phyloP scores from a whole-genome alignment of 2,329 filamentous ascomycete genomes.

The Ustilaginoidea virens region DNA sequence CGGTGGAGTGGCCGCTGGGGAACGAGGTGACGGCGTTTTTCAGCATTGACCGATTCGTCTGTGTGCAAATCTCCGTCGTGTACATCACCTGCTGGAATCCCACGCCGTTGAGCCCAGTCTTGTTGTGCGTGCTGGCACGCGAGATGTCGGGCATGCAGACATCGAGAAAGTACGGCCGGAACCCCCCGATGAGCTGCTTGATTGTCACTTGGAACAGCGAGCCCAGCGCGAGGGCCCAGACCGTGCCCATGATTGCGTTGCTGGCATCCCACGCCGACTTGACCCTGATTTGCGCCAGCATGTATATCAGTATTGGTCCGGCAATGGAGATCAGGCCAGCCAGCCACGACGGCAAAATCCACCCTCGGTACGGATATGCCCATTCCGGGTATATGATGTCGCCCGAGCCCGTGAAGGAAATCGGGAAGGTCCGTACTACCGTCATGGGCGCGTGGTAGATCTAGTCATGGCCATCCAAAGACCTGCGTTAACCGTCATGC shows the following conservation, averaged over 20 bases:
- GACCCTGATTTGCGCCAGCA: constrained; percentile 42
- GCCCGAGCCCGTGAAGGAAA: constrained; percentile 39
- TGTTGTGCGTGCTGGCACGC: constrained; percentile 22
- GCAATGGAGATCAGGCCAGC: constrained; percentile 39
- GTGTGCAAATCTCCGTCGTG: constrained; percentile 45
- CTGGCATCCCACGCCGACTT: constrained; percentile 43
- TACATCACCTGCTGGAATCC: constrained; percentile 49
- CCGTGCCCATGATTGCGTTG: constrained; percentile 44
- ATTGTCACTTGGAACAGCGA: constrained; percentile 51
- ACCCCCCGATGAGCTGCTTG: constrained; percentile 50
- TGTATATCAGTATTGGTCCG: constrained; percentile 41
- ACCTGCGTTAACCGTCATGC: constrained; percentile 2
- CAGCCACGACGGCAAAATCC: constrained; percentile 44
- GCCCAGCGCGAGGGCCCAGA: constrained; percentile 42
- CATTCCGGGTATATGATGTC: constrained; percentile 49
- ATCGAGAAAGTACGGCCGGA: constrained; percentile 47
- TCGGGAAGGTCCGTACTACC: constrained; percentile 42
- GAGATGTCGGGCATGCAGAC: constrained; percentile 45
- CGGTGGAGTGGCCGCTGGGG: constrained; percentile 52
- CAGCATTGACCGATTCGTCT: constrained; percentile 34
- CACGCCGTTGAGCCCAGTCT: constrained; percentile 23
- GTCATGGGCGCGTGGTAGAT: constrained; percentile 39
- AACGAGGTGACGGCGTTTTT: constrained; percentile 49
- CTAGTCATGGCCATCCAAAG: constrained; percentile 12
- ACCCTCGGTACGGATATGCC: constrained; percentile 47